Evolutionary conservation across 768 basidiomycete genomes (phyloP), one percentile per base, ranked within the genome.

Genomic region (Plicaturopsis crispa): DNA sequence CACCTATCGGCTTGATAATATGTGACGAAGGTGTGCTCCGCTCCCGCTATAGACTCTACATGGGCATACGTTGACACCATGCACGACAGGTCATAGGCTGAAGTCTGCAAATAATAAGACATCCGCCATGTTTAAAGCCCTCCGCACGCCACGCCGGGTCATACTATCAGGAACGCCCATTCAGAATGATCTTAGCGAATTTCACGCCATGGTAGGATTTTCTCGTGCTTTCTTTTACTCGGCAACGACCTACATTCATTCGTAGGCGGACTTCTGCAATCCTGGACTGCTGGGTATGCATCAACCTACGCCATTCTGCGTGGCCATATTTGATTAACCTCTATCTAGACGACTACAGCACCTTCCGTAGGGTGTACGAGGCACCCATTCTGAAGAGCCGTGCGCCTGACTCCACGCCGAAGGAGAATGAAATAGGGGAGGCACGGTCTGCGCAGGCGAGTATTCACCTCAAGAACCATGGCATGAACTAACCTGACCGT

Each of bases 141-240:
- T 99, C 20, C 70, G 71, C 34, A 90, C 89, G 2, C 72, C 70
- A 8, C 69, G 88, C 17, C 66, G 94, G 24, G 71, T 97, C 44
- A 93, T 99, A 24, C 67, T 99, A 3, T 92, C 92, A 1, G 96
- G 96, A 22, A 99, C 96, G 1, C 96, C 96, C 1, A 87, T 99
- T 30, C 96, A 98, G 56, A 99, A 99, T 59, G 90, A 97, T 56
- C 62, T 99, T 20, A 69, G 84, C 45, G 96, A 99, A 58, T 94
- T 94, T 53, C 94, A 96, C 59, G 76, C 91, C 4, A 98, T 98
- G 94, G 92, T 91, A 46, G 46, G 72, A n/a, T 24, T 19, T 24
- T 14, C 16, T 17, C 19, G 26, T 24, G n/a, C 17, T 14, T 31
- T 5, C 6, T 26, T 36, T 23, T 23, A 28, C 13, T 35, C 6